Percentiles rank a stretch among this genome's conserved stretches.
Conservation (phyloP, 441 rosid genomes). For the Brassica hybrid region DNA sequence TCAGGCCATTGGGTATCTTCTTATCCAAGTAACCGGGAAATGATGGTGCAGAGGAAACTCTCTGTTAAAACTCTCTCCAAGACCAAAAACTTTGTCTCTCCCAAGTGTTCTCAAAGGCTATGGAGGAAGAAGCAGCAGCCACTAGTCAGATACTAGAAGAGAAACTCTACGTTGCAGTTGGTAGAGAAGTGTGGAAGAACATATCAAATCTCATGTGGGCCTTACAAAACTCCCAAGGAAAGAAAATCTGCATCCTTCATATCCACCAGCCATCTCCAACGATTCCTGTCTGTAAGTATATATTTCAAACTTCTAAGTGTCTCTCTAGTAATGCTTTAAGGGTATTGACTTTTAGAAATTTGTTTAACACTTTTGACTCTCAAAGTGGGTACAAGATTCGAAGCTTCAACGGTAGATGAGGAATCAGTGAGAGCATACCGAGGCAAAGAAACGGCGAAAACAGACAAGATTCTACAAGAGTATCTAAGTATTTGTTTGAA, state of each 20-base stretch:
- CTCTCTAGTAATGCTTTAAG: background rate
- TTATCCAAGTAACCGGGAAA: slow-evolving; percentile 23
- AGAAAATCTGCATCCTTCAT: slow-evolving; percentile 55
- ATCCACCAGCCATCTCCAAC: slow-evolving; percentile 53
- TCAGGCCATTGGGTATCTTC: slow-evolving; percentile 19
- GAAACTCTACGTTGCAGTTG: slow-evolving; percentile 62
- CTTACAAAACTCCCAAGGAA: slow-evolving; percentile 46
- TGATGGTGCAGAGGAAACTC: background rate
- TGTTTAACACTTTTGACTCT: background rate
- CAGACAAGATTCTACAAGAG: slow-evolving; percentile 31
- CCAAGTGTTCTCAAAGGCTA: background rate
- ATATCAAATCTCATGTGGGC: slow-evolving; percentile 64
- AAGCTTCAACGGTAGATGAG: slow-evolving; percentile 32
- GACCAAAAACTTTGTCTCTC: too few relatives aligned
- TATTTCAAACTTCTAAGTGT: background rate
- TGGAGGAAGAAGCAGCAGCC: slow-evolving; percentile 38
- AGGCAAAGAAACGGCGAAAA: slow-evolving; percentile 26
- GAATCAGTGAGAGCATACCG: slow-evolving; percentile 34
- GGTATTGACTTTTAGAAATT: slow-evolving; percentile 26
- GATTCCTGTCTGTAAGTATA: slow-evolving; percentile 37
- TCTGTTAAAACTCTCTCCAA: background rate
- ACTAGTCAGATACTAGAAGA: slow-evolving; percentile 35
- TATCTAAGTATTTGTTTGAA: slow-evolving; percentile 28
- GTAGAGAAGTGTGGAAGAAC: slow-evolving; percentile 55
- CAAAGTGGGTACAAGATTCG: slow-evolving; percentile 39